Evolutionary conservation across 768 basidiomycete species (phyloP), one percentile per base, ranked within the genome.

Genomic region (Tylopilus intermedius): DNA sequence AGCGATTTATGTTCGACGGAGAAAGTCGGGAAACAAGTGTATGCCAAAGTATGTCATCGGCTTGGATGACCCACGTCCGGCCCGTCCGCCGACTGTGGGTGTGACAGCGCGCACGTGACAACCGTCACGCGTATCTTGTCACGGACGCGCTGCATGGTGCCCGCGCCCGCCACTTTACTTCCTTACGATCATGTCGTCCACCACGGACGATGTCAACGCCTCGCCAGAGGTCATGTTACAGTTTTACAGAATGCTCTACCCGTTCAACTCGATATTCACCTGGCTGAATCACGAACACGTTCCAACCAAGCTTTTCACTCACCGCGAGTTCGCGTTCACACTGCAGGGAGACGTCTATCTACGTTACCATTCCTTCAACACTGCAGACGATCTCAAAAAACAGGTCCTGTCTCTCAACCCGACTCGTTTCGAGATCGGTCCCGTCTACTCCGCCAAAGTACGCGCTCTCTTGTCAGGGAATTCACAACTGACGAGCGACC

Each of bases 241-340:
- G 9, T 99, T 93, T 71, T 98, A 99, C 73, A 78, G 84, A 40
- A 81, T 92, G 42, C 75, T 98, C 1, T 97, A 95, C 69, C 96
- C 96, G 2, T 98, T 91, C 80, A 89, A 93, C 66, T 87, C 91
- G 1, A 80, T 98, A 58, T 97, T 86, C 72, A 79, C 80, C 54
- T 99, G 96, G 96, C 77, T 99, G 22, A 97, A 97, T 66, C 95
- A 97, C 58, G 88, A 87, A 57, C 87, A 90, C 56, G 74, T 77
- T 50, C 81, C 94, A 1, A 79, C 84, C 11, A 83, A 81, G 55
- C 81, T 90, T 45, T 98, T 91, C 67, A 92, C 90, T 3, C 84
- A 97, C 64, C 86, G 96, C 65, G 96, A 99, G 69, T 95, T 97
- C 67, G 85, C 96, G 21, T 94, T 95, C 69, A 97, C 94, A 3